Base-by-base conservation (phyloP, 1,284 basidiomycete genomes). In the Sphagnurus paluster region DNA sequence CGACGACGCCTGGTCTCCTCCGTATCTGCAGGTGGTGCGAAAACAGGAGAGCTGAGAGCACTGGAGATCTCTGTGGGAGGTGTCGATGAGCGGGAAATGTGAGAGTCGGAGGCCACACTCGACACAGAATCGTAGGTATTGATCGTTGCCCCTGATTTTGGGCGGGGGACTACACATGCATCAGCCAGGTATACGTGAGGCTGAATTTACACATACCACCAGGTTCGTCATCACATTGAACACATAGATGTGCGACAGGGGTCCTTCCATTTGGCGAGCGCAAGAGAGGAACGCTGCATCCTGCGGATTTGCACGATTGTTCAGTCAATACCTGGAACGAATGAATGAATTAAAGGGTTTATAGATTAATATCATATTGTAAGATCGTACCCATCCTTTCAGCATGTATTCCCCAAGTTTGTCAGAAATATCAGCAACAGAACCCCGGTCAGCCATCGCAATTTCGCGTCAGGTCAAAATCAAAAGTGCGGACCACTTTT, bases 61-160 rank as follows among this genome's bases (percentile, higher is more conserved):
- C 75, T 78, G 14, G 84, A 87, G 5, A 85, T 56, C 51, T 90
- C 87, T 4, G 87, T 90, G 1, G 81, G 79, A 14, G 87, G 84
- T 0, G 87, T 90, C 1, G 86, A 87, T 29, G 79, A 68, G 7
- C 81, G 71, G 17, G 86, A 86, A 36, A 63, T 54, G 47, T 68
- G 69, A 13, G 77, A 78, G 42, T 66, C 69, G 10, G 79, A 77
- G 11, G 75, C 72, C 26, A 64, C 56, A 43, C 72, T 79, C 0
- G 76, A 72, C 3, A 76, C 69, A 16, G 76, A 63, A 43, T 39
- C 44, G 23, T 47, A 49, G 48, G 46, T 26, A 44, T 32, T 33
- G 30, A 34, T 25, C 19, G 33, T 33, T 13, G n/a, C n/a, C n/a
- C n/a, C n/a, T n/a, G 46, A 38, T 29, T 50, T 43, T 38, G 42